Base-by-base conservation (phyloP, 257 asterid genomes). In the Nicotiana paniculata region DNA sequence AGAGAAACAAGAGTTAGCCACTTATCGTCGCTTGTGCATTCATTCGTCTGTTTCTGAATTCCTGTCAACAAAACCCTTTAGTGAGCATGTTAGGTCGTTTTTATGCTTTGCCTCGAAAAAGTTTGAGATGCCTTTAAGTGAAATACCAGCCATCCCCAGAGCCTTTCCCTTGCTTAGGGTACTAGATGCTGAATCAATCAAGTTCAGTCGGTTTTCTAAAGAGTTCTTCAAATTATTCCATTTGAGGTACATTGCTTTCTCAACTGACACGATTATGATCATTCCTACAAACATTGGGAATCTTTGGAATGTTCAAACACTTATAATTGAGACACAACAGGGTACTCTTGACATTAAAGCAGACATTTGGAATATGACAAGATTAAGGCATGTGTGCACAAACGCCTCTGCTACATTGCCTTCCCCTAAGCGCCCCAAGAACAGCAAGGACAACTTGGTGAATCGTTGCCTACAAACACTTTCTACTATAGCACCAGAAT, bases 301-400 rank as follows among this genome's bases (percentile, higher is more conserved):
- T 65, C 91, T 92, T 0, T 86, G 93, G 93, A 92, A 89, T 84
- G 26, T 92, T 10, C 91, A 91, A 79, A 91, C 91, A 17, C 78
- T 92, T 11, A 84, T 88, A 7, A 62, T 91, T 7, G 85, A 86
- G 30, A 91, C 97, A 4, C 77, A 89, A 37, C 80, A 88, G 0
- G 83, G 89, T 51, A 79, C 87, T 1, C 91, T 91, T 9, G 90
- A 84, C 4, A 80, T 91, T 43, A 86, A 83, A 53, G 90, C 90
- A 12, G 91, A 91, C 67, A 13, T 92, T 28, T 90, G 92, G 95
- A 88, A 85, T 82, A 82, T 91, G 97, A 84, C 86, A 48, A 93
- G 84, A 39, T 82, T 92, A 32, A 89, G 95, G 69, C 95, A 91
- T 39, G 57, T 91, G 3, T 88, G 86, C 61, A 84, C 89, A 3